Evolutionary conservation across 1,139 yeast species (phyloP).

Genomic region (Lodderomyces oxycetoniae): DNA sequence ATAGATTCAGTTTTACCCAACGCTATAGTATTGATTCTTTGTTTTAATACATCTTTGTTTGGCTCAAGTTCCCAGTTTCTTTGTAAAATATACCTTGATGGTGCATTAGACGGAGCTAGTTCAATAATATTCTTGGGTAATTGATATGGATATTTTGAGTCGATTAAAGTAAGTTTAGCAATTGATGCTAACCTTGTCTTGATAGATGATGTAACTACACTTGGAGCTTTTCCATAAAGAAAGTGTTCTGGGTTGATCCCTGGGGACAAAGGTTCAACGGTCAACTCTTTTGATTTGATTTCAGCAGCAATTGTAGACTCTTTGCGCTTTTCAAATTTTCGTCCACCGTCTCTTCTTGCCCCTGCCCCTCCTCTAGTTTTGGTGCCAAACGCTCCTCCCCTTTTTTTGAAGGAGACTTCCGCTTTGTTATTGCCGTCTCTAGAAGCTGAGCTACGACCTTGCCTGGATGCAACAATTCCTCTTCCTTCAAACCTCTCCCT

Average conservation of each 20-base stretch:
- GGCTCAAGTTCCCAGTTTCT: constrained; percentile 28
- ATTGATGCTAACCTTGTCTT: constrained; percentile 41
- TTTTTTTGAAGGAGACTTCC: too few relatives aligned
- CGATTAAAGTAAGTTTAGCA: constrained; percentile 35
- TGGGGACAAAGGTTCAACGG: constrained; percentile 21
- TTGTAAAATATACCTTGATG: constrained; percentile 26
- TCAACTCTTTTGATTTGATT: constrained; percentile 15
- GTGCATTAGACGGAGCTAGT: constrained; percentile 18
- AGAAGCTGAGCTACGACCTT: constrained; percentile 6
- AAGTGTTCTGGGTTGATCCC: constrained; percentile 27
- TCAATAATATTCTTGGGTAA: constrained; percentile 37
- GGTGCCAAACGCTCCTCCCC: constrained; percentile 8
- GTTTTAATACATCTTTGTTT: constrained; percentile 20
- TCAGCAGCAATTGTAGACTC: constrained; percentile 10
- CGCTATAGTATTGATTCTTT: constrained; percentile 29
- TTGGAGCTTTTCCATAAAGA: constrained; percentile 38
- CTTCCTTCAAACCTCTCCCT: constrained; percentile 5
- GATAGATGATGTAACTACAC: constrained; percentile 24
- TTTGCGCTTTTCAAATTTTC: constrained; percentile 8
- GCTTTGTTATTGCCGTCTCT: constrained; percentile 6
- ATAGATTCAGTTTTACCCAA: constrained; percentile 26
- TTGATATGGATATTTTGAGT: constrained; percentile 41
- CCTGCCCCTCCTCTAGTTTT: constrained; percentile 2
- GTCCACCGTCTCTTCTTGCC: constrained; percentile 4
- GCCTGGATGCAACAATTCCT: constrained; percentile 9